Evolutionary conservation across 345 rosid species (phyloP), one percentile per base, ranked within the genome.

Genomic region (Crucihimalaya himalaica): DNA sequence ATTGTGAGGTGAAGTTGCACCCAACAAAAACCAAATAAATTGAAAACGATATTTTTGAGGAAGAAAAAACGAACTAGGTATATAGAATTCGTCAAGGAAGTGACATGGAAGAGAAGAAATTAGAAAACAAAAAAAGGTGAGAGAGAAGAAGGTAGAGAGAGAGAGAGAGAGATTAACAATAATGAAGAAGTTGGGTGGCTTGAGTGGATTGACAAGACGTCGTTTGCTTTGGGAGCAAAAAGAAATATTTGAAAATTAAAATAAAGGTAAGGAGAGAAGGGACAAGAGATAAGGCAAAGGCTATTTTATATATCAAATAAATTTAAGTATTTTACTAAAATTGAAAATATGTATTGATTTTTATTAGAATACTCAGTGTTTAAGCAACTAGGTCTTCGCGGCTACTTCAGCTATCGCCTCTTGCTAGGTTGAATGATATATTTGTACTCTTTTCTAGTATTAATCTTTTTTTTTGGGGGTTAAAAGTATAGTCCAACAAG

Each of bases 201-300:
- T 82, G 80, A 78, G 83, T 77, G 81, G 80, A 84, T 77, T 86
- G 88, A 86, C 89, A 84, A 86, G 94, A 85, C 89, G 63, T 76
- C 71, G 62, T 84, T 67, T 78, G 80, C 75, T 79, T 72, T 62
- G 72, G 4, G 58, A 70, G 78, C 73, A 69, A 53, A 69, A 71
- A 50, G 45, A 83, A 76, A 81, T 66, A 83, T 78, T 71, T 80
- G 37, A 77, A 77, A 71, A 63, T 69, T 43, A 71, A 71, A 71
- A 56, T 63, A 71, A 84, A 84, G 77, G 81, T 78, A 70, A 81
- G 53, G 57, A 67, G 39, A 71, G 68, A 52, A 32, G 32, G 65
- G 66, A 70, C 82, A 79, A 48, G 81, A 65, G 84, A 81, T 79
- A 73, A 77, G 86, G 87, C 86, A 59, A 76, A 67, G 21, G 29